phyloP scores from a whole-genome alignment of 116 monocot genomes.

The Dioscorea cayenensis region DNA sequence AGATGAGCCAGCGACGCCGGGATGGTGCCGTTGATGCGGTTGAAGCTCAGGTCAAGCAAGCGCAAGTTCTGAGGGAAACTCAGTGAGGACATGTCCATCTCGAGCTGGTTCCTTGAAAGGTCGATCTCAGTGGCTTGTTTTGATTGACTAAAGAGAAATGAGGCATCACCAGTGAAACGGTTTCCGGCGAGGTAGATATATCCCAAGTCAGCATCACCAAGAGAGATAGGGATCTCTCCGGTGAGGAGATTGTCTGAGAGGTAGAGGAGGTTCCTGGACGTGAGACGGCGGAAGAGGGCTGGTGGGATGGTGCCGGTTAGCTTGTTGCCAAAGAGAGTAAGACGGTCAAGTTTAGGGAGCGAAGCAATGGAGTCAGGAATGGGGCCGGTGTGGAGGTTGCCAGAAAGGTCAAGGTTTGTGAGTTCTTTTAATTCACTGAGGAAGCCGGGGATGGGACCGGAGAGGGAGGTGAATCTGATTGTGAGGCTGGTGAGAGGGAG shows the following conservation, averaged over 20 bases:
- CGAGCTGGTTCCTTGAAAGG: not conserved
- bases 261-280: not conserved
- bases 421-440: constrained; percentile 3
- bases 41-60: not conserved
- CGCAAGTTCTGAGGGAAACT: not conserved
- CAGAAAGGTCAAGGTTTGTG: constrained; percentile 1
- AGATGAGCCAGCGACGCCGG: not conserved
- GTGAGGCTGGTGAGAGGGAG: constrained; percentile 1
- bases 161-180: constrained; percentile 3
- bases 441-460: constrained; percentile 17
- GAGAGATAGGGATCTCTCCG: not conserved
- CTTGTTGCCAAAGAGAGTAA: not conserved
- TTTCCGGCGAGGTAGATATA: not conserved
- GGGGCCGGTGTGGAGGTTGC: not conserved
- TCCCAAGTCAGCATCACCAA: not conserved
- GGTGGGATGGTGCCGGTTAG: not conserved
- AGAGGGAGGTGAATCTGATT: constrained; percentile 17
- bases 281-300: not conserved
- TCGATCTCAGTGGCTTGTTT: not conserved
- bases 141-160: not conserved
- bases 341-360: not conserved
- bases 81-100: not conserved
- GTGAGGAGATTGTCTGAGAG: constrained; percentile 1
- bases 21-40: not conserved
- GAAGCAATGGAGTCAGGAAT: not conserved